A percentile compares a stretch with the other conserved stretches of the same genome.
Evolutionary conservation across 139 green algal species (phyloP).

Genomic region (Chlamydomonas sp.): DNA sequence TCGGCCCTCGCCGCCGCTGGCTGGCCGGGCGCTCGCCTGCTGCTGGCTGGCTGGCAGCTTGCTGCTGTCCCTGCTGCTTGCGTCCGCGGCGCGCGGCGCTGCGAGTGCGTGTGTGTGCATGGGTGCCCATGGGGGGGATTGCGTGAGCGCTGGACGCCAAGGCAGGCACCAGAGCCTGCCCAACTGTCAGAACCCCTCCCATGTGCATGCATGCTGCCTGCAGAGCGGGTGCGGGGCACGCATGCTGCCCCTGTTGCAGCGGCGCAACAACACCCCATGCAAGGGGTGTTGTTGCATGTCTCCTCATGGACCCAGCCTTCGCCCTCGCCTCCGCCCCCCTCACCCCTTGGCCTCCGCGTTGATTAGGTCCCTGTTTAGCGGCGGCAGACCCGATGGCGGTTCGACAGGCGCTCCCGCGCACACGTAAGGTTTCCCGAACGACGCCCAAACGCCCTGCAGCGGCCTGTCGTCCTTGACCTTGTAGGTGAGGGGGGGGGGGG

Average conservation of each 20-base stretch:
- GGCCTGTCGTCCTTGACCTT: constrained; percentile 34
- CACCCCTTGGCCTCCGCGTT: constrained; percentile 12
- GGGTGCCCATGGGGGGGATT: too few relatives aligned
- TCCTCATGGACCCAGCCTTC: too few relatives aligned
- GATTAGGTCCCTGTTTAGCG: constrained; percentile 8
- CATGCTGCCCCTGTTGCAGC: too few relatives aligned
- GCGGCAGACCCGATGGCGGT: neutral
- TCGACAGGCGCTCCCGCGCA: constrained; percentile 23
- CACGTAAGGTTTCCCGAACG: constrained; percentile 36
- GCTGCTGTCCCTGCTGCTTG: neutral
- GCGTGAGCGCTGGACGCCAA: too few relatives aligned
- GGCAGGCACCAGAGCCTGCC: too few relatives aligned
- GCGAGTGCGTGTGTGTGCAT: neutral
- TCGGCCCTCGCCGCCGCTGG: neutral
- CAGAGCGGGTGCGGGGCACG: too few relatives aligned
- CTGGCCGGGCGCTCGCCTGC: neutral
- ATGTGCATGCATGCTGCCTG: too few relatives aligned
- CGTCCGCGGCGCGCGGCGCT: neutral
- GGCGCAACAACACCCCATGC: too few relatives aligned
- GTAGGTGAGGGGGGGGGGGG: too few relatives aligned
- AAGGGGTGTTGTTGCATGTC: too few relatives aligned
- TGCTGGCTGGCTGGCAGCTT: neutral
- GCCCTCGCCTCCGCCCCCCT: neutral
- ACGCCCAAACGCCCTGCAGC: constrained; percentile 33
- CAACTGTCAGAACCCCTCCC: too few relatives aligned